phyloP scores from a whole-genome alignment of 495 filamentous ascomycete genomes.

The Thermothielavioides terrestris region DNA sequence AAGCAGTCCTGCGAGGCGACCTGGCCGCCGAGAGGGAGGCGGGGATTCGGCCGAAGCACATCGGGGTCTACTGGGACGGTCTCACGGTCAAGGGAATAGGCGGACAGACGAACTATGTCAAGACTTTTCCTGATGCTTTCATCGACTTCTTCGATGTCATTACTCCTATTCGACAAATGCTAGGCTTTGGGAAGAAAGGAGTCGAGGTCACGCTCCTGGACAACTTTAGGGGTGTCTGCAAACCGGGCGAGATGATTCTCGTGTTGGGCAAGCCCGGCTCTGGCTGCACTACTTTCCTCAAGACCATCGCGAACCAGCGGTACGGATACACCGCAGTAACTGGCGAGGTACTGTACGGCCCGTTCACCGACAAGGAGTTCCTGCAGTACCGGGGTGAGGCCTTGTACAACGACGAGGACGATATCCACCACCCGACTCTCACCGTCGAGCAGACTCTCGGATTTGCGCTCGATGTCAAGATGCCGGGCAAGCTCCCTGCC shows the following conservation, averaged over 20 bases:
- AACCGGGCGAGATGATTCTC: slow-evolving; percentile 83
- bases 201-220: slow-evolving; percentile 56
- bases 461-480: slow-evolving; percentile 76
- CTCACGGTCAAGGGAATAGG: slow-evolving; percentile 72
- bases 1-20: slow-evolving; percentile 57
- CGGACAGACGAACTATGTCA: slow-evolving; percentile 65
- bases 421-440: slow-evolving; percentile 71
- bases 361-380: slow-evolving; percentile 49
- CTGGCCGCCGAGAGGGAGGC: slow-evolving; percentile 60
- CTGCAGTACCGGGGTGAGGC: slow-evolving; percentile 70
- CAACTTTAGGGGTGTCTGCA: slow-evolving; percentile 45
- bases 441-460: slow-evolving; percentile 76
- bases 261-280: slow-evolving; percentile 81
- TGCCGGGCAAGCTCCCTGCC: slow-evolving; percentile 60
- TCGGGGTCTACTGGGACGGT: slow-evolving; percentile 72
- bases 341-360: slow-evolving; percentile 74
- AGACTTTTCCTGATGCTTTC: slow-evolving; percentile 77
- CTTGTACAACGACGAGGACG: slow-evolving; percentile 81
- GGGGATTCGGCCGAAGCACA: slow-evolving; percentile 70
- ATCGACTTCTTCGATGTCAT: slow-evolving; percentile 66
- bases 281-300: slow-evolving; percentile 83
- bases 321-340: slow-evolving; percentile 67
- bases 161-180: slow-evolving; percentile 47
- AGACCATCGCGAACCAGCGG: slow-evolving; percentile 73
- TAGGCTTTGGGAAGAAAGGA: slow-evolving; percentile 53